Base-by-base conservation (phyloP, 495 filamentous ascomycete genomes). In the Aspergillus olivimuriae region DNA sequence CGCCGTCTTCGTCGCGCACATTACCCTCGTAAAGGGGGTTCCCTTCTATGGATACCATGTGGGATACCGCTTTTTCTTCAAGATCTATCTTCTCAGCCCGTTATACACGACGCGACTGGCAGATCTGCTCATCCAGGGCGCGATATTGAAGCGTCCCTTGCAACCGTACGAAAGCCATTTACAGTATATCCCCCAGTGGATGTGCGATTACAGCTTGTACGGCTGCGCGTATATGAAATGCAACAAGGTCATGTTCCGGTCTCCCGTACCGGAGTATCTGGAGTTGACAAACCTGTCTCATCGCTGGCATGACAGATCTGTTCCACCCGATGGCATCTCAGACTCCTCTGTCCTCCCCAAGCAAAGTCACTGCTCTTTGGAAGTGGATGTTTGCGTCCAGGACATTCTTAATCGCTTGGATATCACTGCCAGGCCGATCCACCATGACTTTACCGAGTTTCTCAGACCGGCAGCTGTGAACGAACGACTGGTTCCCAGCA, bases 141-240 rank as follows among this genome's bases (percentile, higher is more conserved):
- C 81, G 10, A 77, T 98, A 34, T 78, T 97, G 79, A 83, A 85
- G 53, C 79, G 73, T 34, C 69, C 76, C 8, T 80, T 97, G 24
- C 92, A 98, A 53, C 90, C 92, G 2, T 92, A 89, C 58, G 92
- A 98, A 62, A 88, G 84, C 36, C 94, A 97, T 62, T 61, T 97
- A 32, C 84, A 94, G 60, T 97, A 85, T 63, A 63, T 95, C 7
- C 75, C 90, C 1, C 94, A 96, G 67, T 97, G 94, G 80, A 95
- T 97, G 91, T 85, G 83, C 50, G 94, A 98, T 57, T 97, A 89
- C 72, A 97, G 94, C 51, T 71, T 98, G 51, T 95, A 91, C 57
- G 92, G 92, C 9, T 98, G 92, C 57, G 81, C 77, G 21, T 95
- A 87, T 55, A 82, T 98, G 59, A 76, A 83, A 37, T 86, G 82